A percentile compares a stretch with the other conserved stretches of the same genome.
Evolutionary conservation across 371 early-diverging fungal species (phyloP).

Genomic region (Mucor lusitanicus): DNA sequence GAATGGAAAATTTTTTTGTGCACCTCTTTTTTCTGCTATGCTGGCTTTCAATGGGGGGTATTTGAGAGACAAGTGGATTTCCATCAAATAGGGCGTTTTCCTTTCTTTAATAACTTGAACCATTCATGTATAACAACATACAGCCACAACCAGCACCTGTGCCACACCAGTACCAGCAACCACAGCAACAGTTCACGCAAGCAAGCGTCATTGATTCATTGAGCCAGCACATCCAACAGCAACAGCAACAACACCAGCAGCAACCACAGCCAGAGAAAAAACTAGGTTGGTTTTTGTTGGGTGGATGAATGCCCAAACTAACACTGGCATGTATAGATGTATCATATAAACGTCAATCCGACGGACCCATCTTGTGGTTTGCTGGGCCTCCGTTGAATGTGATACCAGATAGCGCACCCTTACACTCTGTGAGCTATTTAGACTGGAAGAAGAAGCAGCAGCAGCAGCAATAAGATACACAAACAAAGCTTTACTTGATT

Average conservation of each 20-base stretch:
- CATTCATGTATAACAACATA: slow-evolving; percentile 6
- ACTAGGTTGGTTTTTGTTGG: neutral
- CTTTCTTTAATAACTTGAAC: neutral
- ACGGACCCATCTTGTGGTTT: slow-evolving; percentile 45
- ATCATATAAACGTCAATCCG: slow-evolving; percentile 29
- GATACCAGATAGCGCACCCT: slow-evolving; percentile 19
- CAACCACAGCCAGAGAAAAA: neutral
- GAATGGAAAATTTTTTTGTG: slow-evolving; percentile 1
- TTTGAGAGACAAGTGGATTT: too few species aligned
- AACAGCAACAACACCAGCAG: neutral
- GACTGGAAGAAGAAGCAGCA: slow-evolving; percentile 31
- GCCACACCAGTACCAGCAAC: neutral
- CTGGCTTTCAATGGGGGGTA: neutral
- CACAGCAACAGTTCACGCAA: neutral
- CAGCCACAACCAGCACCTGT: neutral
- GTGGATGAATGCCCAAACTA: too few species aligned
- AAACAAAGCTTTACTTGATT: neutral
- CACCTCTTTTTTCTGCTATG: neutral
- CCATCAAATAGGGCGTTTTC: neutral
- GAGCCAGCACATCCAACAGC: neutral
- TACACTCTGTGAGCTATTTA: slow-evolving; percentile 39
- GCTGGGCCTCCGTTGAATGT: slow-evolving; percentile 43
- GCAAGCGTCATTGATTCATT: neutral
- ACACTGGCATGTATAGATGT: too few species aligned
- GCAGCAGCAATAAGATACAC: neutral